Evolutionary conservation across 768 basidiomycete genomes (phyloP).

Genomic region (Mrakia blollopis): DNA sequence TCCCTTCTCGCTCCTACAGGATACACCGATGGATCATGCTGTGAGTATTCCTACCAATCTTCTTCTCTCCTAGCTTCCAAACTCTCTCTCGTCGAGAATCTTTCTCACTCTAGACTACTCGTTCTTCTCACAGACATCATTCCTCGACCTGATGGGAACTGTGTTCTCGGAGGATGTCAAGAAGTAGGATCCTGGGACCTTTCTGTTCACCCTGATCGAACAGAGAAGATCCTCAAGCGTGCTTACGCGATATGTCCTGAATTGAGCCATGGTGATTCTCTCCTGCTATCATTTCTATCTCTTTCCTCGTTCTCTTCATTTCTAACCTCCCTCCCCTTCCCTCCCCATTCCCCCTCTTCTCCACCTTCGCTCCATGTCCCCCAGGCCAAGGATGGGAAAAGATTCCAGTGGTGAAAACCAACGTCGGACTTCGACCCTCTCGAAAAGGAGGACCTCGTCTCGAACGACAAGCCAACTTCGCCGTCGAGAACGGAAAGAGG

Average conservation of each 20-base stretch:
- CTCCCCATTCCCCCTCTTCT: too few species aligned
- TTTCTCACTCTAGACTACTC: not conserved
- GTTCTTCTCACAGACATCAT: conserved; percentile 15
- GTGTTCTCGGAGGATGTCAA: conserved; percentile 25
- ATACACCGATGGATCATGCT: conserved; percentile 22
- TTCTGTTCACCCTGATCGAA: conserved; percentile 7
- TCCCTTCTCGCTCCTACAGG: not conserved
- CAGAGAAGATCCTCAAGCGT: conserved; percentile 25
- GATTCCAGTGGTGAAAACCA: conserved; percentile 19
- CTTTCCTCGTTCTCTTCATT: too few species aligned
- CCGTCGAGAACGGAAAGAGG: not conserved
- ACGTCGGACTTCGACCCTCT: conserved; percentile 25
- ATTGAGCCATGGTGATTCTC: conserved; percentile 10
- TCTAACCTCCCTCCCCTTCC: not conserved
- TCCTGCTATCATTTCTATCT: too few species aligned
- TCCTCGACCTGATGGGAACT: conserved; percentile 28
- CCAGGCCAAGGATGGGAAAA: conserved; percentile 27
- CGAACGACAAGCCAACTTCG: conserved; percentile 3
- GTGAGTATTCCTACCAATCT: not conserved
- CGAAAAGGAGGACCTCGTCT: conserved; percentile 18
- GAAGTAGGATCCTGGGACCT: conserved; percentile 30
- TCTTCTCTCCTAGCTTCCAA: not conserved
- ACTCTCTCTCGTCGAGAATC: not conserved
- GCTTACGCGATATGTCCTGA: conserved; percentile 29
- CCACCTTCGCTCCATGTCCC: too few species aligned